These are phyloP conservation scores for Cytospora mali DNA, from an alignment of 2,329 filamentous ascomycete genomes.

Conservation along the genomic window DNA sequence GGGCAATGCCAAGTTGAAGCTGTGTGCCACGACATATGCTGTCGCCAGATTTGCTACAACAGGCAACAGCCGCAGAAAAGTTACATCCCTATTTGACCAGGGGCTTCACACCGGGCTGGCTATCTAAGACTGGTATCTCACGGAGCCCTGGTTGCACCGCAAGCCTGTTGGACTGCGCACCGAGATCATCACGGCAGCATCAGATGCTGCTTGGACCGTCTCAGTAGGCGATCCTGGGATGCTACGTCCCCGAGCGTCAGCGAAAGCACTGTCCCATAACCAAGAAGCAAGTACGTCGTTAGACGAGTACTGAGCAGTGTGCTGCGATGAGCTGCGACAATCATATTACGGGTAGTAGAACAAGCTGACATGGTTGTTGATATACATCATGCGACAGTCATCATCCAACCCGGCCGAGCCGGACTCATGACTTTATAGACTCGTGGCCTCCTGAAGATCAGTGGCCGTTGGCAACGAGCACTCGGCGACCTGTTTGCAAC, in stretches of 20 bases:
- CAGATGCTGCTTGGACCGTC: not conserved
- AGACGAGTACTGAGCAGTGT: not conserved
- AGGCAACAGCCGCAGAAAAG: not conserved
- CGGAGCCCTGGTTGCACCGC: not conserved
- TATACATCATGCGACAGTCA: not conserved
- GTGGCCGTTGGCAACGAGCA: not conserved
- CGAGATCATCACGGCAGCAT: not conserved
- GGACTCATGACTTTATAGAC: too few relatives aligned
- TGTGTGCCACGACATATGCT: not conserved
- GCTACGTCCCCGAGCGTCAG: not conserved
- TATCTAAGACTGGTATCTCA: slow-evolving; percentile 3
- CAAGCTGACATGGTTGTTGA: not conserved
- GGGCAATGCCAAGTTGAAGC: not conserved
- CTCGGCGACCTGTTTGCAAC: not conserved
- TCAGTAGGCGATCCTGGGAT: not conserved
- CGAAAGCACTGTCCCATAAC: not conserved
- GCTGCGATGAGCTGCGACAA: not conserved
- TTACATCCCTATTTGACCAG: not conserved
- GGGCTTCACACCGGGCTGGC: not conserved
- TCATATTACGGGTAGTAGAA: not conserved
- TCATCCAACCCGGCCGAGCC: not conserved
- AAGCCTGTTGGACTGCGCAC: not conserved
- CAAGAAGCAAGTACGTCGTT: slow-evolving; percentile 4
- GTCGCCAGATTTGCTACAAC: not conserved
- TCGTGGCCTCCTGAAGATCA: not conserved